Evolutionary conservation across 2,329 filamentous ascomycete species (phyloP), one percentile per base, ranked within the genome.

Genomic region (Gnomoniopsis smithogilvyi): DNA sequence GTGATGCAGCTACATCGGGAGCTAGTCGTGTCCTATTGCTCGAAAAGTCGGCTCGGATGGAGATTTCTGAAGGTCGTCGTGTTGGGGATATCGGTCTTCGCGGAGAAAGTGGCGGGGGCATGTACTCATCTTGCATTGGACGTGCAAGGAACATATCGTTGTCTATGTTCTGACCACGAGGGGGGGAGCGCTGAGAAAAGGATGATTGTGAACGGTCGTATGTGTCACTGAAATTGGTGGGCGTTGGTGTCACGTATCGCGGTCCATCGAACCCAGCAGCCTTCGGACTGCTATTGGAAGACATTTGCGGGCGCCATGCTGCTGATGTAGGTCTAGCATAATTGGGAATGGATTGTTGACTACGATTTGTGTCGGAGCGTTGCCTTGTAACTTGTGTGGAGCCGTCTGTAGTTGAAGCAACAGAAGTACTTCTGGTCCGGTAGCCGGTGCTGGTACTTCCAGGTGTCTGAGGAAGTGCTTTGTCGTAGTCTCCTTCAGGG

Each of bases 31-130:
- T 63, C 41, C 63, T 59, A 30, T 60, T 56, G 59, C 70, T 63
- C 43, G 71, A 72, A 60, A 75, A 72, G 63, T 77, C 72, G 61
- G 70, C 66, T 56, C 73, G 71, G 38, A 74, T 64, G 46, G 70
- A 60, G 54, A 60, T 62, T 63, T 63, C 72, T 65, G 63, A 69
- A 66, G 64, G 67, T 64, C 64, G 26, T 30, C 26, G 26, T 30
- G 26, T 59, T 46, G 70, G 76, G 2, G 88, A 86, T 24, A 72
- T 66, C 3, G 81, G 78, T 48, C 86, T 80, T 53, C 84, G 79
- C 1, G 89, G 88, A 1, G 89, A 90, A 4, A 93, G 75, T 0
- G 90, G 89, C 19, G 86, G 85, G 4, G 89, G 89, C 76, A 92
- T 83, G 66, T 88, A 89, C 51, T 77, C 75, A 58, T 76, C 76